Conservation (phyloP, 129 eudicot species). For the Artemisia argyi region DNA sequence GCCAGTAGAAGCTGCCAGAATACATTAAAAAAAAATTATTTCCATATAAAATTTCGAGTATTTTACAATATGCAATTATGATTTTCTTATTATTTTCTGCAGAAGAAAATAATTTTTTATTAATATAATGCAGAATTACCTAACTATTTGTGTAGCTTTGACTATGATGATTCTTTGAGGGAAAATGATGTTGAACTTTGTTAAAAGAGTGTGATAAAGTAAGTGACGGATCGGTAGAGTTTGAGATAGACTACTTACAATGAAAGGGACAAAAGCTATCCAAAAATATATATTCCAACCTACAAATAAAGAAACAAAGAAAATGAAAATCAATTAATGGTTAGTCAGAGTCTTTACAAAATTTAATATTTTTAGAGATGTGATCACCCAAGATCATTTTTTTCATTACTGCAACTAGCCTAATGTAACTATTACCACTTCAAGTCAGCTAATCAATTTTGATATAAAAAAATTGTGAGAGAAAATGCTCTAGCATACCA, state of each 20-base stretch:
- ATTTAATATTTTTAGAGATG: no score
- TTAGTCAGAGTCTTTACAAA: background rate
- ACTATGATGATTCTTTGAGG: background rate
- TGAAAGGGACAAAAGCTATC: conserved; percentile 66
- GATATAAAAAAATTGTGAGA: background rate
- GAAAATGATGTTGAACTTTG: no score
- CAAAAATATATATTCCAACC: conserved; percentile 87
- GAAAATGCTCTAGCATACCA: conserved; percentile 42
- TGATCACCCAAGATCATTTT: background rate
- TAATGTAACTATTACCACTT: no score
- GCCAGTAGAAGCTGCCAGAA: conserved; percentile 57
- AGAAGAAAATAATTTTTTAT: background rate
- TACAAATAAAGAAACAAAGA: conserved; percentile 27
- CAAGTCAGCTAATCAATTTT: background rate
- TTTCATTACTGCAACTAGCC: background rate
- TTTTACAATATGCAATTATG: background rate
- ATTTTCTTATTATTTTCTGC: background rate
- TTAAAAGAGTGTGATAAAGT: background rate
- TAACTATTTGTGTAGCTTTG: background rate
- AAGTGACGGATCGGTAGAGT: background rate
- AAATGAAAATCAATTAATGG: background rate
- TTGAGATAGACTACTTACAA: conserved; percentile 42
- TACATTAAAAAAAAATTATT: background rate
- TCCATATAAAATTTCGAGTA: background rate
- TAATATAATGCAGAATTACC: background rate